phyloP scores from a whole-genome alignment of 306 rosid species.

The Pyrus bretschneideri region DNA sequence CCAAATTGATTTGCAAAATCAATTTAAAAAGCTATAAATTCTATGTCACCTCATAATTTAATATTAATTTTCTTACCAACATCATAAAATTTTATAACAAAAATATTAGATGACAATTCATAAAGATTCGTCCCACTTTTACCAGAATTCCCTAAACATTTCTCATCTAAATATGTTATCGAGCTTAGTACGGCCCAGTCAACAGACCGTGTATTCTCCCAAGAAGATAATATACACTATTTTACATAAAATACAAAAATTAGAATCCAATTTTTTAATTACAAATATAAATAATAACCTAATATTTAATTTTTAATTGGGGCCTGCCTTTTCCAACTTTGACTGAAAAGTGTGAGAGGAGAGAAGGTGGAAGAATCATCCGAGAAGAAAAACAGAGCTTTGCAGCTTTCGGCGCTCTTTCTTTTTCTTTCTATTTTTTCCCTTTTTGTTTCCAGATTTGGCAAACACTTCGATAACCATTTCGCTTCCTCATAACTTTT shows the following conservation, averaged over 20 bases:
- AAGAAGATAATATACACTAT: neutral
- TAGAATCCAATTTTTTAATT: neutral
- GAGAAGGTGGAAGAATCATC: neutral
- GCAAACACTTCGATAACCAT: conserved; percentile 15
- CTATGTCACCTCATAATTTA: fast-evolving
- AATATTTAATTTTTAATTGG: conserved; percentile 6
- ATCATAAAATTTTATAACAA: too few species aligned
- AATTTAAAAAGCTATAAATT: too few species aligned
- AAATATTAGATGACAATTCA: too few species aligned
- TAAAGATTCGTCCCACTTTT: too few species aligned
- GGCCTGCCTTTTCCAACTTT: conserved; percentile 35
- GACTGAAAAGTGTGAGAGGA: conserved; percentile 35
- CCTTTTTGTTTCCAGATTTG: conserved; percentile 20
- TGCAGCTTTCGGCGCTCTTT: conserved; percentile 80
- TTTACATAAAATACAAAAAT: neutral
- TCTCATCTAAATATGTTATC: too few species aligned
- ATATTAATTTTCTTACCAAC: fast-evolving
- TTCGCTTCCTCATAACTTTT: neutral
- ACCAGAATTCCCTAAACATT: too few species aligned
- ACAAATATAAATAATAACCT: neutral
- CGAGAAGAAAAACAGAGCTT: conserved; percentile 1
- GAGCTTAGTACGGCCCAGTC: neutral
- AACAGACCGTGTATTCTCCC: conserved; percentile 14
- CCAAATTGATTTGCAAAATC: too few species aligned
- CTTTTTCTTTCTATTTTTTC: conserved; percentile 11